Evolutionary conservation across 192 early-diverging fungal species (phyloP).

Genomic region (Entophlyctis helioformis): DNA sequence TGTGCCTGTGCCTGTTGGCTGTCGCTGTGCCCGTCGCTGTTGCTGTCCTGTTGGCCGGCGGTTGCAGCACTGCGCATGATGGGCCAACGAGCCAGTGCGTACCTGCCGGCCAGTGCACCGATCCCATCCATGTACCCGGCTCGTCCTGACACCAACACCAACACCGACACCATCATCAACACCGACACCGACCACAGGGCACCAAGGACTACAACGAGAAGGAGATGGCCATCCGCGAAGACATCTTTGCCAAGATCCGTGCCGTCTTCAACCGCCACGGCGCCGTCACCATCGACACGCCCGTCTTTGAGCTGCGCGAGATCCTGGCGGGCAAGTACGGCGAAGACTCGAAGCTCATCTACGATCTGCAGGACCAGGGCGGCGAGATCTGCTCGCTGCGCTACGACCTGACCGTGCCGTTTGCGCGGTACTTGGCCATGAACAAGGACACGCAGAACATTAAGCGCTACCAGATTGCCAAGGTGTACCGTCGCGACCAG

Average conservation of each 20-base stretch:
- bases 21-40: no score
- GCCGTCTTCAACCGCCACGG: constrained; percentile 91
- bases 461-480: constrained; percentile 96
- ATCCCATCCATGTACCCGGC: no score
- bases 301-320: constrained; percentile 89
- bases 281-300: constrained; percentile 96
- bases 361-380: constrained; percentile 94
- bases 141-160: no score
- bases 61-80: no score
- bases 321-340: constrained; percentile 95
- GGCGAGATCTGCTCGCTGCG: constrained; percentile 91
- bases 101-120: no score
- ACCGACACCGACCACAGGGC: no score
- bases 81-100: no score
- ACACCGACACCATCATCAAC: no score
- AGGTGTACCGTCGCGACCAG: constrained; percentile 96
- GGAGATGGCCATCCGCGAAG: constrained; percentile 94
- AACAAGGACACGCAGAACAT: constrained; percentile 73
- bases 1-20: no score
- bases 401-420: constrained; percentile 95
- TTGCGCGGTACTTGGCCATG: constrained; percentile 91
- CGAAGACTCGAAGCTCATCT: constrained; percentile 97
- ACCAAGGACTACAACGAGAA: constrained; percentile 90
- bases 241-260: constrained; percentile 80
- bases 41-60: no score